Base-by-base conservation (phyloP, 345 rosid species). In the Citrus australasica region DNA sequence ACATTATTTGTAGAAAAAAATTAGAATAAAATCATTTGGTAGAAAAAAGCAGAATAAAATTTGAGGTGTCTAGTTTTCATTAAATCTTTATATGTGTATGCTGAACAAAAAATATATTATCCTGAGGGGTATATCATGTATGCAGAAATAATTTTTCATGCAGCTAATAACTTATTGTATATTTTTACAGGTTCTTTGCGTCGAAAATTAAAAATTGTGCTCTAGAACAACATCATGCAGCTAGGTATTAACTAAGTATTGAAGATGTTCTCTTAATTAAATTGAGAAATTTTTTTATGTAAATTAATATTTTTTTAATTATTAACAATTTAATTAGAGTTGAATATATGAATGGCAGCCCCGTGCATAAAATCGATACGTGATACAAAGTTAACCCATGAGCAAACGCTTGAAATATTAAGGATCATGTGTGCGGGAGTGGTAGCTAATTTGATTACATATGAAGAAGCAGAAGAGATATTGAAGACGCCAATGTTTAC, bases 401-500 rank as follows among this genome's bases (percentile, higher is more conserved):
- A 2, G 71, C 53, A 67, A 21, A 10, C 73, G 1, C 35, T 69
- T 37, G 40, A 7, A 37, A 37, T 37, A 37, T 37, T 37, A 1
- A 37, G 2, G 40, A 37, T 37, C 8, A 37, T 37, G 40, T 37
- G 40, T 7, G 9, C 9, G 40, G 40, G 40, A 37, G 40, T 0
- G 40, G 40, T 7, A 37, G 40, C 0, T 7, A 37, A 1, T 7
- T 37, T 37, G 40, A 7, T 0, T 37, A 7, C 40, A 37, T 0
- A 0, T 1, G 40, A 7, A 1, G 9, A 37, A 37, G 40, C 40
- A 37, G 2, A 37, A 37, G 1, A 37, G 1, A 1, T 7, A 37
- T 37, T 37, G 9, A 37, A 37, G 40, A 7, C 2, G 40, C 40
- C 40, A 37, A 37, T 37, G 40, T 37, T 37, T 37, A 37, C 9